Base-by-base conservation (phyloP, 169 alveolate species). In the Perkinsus marinus region DNA sequence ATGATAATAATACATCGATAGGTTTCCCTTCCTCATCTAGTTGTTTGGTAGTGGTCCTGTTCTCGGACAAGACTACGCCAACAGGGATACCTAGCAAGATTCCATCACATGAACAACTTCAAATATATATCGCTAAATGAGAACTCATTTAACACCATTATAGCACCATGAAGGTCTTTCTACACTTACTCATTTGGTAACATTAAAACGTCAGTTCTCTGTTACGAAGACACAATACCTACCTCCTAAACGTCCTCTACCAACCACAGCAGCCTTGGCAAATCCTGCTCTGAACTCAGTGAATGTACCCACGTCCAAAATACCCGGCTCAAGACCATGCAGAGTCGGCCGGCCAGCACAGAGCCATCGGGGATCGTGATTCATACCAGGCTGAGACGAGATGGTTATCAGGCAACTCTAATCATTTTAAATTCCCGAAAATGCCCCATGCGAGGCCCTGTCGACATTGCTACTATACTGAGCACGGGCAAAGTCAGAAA, bases 181-280 rank as follows among this genome's bases (percentile, higher is more conserved):
- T 43, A 43, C 68, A 43, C 17, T 43, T 9, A 43, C 17, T 10
- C 17, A 43, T n/a, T n/a, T n/a, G n/a, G n/a, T n/a, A n/a, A n/a
- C n/a, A n/a, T n/a, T n/a, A n/a, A n/a, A n/a, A n/a, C n/a, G n/a
- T n/a, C n/a, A n/a, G n/a, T n/a, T n/a, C n/a, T n/a, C n/a, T n/a
- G n/a, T n/a, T n/a, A n/a, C n/a, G n/a, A n/a, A n/a, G n/a, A n/a
- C n/a, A n/a, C n/a, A n/a, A n/a, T n/a, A n/a, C 79, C 22, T 57
- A 57, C 94, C 94, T 26, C 94, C 94, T 38, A 92, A 91, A 57
- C 94, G 79, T 57, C 94, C 94, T 57, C 94, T 69, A 41, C 94
- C 94, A n/a, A 92, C 94, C 10, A 92, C 91, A 37, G 91, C 94
- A 47, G 92, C 91, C 89, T 92, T 92, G 6, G 94, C 94, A 91